Base-by-base conservation (phyloP, 257 asterid genomes). In the Capsicum pubescens region DNA sequence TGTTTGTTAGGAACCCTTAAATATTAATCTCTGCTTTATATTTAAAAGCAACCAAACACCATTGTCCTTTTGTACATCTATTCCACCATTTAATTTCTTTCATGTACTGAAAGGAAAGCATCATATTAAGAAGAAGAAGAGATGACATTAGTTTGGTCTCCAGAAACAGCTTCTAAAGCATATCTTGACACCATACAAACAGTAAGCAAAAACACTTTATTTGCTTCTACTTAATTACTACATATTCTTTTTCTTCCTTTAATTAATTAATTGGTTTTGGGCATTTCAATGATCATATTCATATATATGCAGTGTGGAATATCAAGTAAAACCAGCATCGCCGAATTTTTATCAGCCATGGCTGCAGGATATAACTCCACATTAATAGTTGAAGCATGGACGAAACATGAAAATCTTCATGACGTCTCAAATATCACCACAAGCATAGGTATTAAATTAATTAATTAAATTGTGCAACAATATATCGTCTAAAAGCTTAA, bases 121-220 rank as follows among this genome's bases (percentile, higher is more conserved):
- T 17, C 11, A 2, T 42, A n/a, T n/a, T n/a, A 36, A 72, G 60
- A 50, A 9, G 58, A 42, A 67, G 50, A 13, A 21, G 83, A 86
- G 68, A 89, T 89, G 91, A 87, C 84, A 87, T 58, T 74, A 61
- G 82, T 82, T 17, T 89, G 90, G 91, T 87, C 85, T 82, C 89
- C 91, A 39, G 83, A 89, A 48, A 87, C 82, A 35, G 89, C 91
- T 81, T 84, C 83, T 71, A 84, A 83, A 9, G 85, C 91, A 0
- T 87, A 85, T 54, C 15, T 89, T 67, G 90, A 86, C 16, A 86
- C 89, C 12, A 74, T 84, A 12, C 86, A 72, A 87, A 77, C 39
- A 2, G 89, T 86, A 84, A 71, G 87, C 12, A 81, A 11, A n/a
- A 35, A 15, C 15, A 7, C 0, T 64, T 11, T 64, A 64, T 8